Percentiles rank a stretch among this genome's conserved stretches.
Evolutionary conservation across 2,329 filamentous ascomycete genomes (phyloP).

Genomic region (Ceratocystis smalleyi): DNA sequence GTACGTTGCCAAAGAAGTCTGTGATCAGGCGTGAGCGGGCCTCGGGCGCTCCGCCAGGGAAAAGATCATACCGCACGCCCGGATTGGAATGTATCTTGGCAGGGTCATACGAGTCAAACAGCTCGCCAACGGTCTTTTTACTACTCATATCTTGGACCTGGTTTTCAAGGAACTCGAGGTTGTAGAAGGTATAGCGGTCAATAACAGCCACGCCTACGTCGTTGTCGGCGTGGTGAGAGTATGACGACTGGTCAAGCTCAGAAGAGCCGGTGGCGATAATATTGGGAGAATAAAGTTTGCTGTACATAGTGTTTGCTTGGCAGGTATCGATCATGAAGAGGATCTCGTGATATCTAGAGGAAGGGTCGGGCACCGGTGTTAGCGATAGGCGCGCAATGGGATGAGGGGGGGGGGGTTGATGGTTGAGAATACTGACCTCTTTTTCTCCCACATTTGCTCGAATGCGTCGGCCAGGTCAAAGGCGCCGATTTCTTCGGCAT

Average conservation of each 20-base stretch:
- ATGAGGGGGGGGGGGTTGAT: neutral
- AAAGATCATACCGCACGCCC: slow-evolving; percentile 89
- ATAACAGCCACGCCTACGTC: slow-evolving; percentile 97
- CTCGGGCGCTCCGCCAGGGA: slow-evolving; percentile 62
- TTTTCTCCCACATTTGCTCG: slow-evolving; percentile 99
- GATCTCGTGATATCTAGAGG: slow-evolving; percentile 71
- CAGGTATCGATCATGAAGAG: slow-evolving; percentile 99
- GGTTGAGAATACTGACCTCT: slow-evolving; percentile 40
- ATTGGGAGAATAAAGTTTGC: slow-evolving; percentile 92
- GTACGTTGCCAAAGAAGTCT: slow-evolving; percentile 96
- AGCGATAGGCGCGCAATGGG: too few species aligned
- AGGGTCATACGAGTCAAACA: slow-evolving; percentile 93
- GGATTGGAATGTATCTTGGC: slow-evolving; percentile 88
- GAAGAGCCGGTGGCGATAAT: slow-evolving; percentile 96
- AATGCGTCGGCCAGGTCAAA: slow-evolving; percentile 95
- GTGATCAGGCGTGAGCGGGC: slow-evolving; percentile 72
- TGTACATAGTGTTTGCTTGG: slow-evolving; percentile 99
- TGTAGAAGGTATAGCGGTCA: slow-evolving; percentile 97
- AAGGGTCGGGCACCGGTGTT: neutral
- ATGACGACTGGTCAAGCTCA: slow-evolving; percentile 88
- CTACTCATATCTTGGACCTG: slow-evolving; percentile 73
- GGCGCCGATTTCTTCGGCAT: slow-evolving; percentile 90
- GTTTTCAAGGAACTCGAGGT: slow-evolving; percentile 87
- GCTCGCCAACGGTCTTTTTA: slow-evolving; percentile 78
- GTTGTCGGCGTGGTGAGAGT: slow-evolving; percentile 94